phyloP scores from a whole-genome alignment of 495 filamentous ascomycete genomes.

The Neurospora sp. region DNA sequence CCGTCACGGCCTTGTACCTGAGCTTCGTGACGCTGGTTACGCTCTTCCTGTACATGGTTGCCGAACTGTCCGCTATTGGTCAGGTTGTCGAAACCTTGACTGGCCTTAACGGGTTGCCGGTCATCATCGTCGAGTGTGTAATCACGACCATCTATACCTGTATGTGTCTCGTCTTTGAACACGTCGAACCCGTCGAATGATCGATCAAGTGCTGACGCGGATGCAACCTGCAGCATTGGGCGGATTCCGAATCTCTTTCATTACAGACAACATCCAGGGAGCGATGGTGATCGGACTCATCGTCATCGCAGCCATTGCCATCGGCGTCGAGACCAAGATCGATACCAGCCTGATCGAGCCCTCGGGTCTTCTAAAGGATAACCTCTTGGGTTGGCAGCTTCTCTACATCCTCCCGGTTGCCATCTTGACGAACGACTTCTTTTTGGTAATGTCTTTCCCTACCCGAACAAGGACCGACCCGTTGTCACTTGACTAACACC shows the following conservation, averaged over 20 bases:
- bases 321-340: conserved; percentile 60
- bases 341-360: conserved; percentile 52
- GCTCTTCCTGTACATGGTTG: conserved; percentile 72
- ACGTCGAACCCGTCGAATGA: background rate
- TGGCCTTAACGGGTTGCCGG: conserved; percentile 60
- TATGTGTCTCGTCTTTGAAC: conserved; percentile 25
- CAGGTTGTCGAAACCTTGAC: conserved; percentile 64
- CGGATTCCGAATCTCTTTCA: conserved; percentile 66
- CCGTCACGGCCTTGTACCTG: conserved; percentile 52
- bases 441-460: conserved; percentile 31
- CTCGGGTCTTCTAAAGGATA: conserved; percentile 50
- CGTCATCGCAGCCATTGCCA: conserved; percentile 57
- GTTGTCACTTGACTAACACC: background rate
- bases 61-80: conserved; percentile 62
- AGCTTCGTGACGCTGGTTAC: conserved; percentile 66
- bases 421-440: conserved; percentile 69
- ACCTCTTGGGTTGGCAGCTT: conserved; percentile 63
- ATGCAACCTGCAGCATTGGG: conserved; percentile 46
- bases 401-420: conserved; percentile 68
- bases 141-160: conserved; percentile 72
- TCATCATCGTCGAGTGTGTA: conserved; percentile 59
- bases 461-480: background rate
- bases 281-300: conserved; percentile 60
- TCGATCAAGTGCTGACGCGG: conserved; percentile 6
- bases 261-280: conserved; percentile 71